Evolutionary conservation across 2,329 filamentous ascomycete species (phyloP).

Genomic region (Atkinsonella texensis): DNA sequence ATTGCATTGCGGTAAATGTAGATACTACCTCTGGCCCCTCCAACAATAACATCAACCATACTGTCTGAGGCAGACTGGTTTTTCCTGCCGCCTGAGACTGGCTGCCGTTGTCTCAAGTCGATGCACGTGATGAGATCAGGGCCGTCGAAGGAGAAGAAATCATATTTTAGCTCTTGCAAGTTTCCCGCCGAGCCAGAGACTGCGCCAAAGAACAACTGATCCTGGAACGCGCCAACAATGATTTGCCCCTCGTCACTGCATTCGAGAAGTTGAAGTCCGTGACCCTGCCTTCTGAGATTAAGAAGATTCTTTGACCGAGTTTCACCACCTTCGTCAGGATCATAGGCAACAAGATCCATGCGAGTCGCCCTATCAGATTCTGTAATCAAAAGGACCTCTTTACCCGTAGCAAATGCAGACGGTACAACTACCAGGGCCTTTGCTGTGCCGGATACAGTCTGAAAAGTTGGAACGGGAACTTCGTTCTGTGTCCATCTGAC

Average conservation of each 20-base stretch:
- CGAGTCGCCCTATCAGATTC: conserved; percentile 26
- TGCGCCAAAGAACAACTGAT: conserved; percentile 24
- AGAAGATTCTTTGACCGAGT: conserved; percentile 24
- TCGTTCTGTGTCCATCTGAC: conserved; percentile 45
- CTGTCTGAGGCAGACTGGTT: conserved; percentile 16
- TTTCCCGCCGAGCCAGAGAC: conserved; percentile 12
- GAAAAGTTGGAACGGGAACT: conserved; percentile 30
- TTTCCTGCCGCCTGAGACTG: conserved; percentile 13
- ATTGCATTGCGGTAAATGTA: conserved; percentile 72
- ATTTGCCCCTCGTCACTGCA: conserved; percentile 42
- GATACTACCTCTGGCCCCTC: conserved; percentile 64
- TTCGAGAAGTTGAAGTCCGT: conserved; percentile 30
- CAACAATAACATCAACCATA: conserved; percentile 64
- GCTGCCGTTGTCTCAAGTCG: conserved; percentile 41
- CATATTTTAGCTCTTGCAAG: conserved; percentile 29
- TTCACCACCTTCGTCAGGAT: conserved; percentile 18
- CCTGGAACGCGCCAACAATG: conserved; percentile 32
- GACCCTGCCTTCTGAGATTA: conserved; percentile 22
- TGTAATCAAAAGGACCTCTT: conserved; percentile 36
- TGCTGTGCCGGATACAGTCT: conserved; percentile 29
- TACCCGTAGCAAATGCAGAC: conserved; percentile 19
- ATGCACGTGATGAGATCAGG: conserved; percentile 55
- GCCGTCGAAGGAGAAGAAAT: conserved; percentile 45
- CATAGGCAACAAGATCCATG: conserved; percentile 34
- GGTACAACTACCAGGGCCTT: conserved; percentile 32